Conservation (phyloP, 306 rosid genomes). For the Corylus heterophylla region DNA sequence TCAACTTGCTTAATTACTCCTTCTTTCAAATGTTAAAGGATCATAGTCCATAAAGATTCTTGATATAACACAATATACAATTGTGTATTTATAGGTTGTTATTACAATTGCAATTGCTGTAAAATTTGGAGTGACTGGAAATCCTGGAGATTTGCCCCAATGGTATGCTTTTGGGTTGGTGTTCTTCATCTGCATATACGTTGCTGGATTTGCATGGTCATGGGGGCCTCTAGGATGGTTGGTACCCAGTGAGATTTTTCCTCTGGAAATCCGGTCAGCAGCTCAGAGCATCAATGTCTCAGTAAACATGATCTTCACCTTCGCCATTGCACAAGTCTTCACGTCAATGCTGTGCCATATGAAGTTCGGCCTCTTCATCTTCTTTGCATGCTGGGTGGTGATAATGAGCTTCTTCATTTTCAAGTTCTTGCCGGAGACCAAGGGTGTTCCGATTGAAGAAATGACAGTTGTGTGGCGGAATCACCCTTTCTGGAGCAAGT, state of each 20-base stretch:
- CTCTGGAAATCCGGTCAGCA: conserved; percentile 68
- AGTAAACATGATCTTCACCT: conserved; percentile 72
- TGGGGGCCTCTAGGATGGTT: conserved; percentile 94
- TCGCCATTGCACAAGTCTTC: conserved; percentile 64
- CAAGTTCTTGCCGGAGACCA: conserved; percentile 61
- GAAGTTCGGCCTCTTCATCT: conserved; percentile 66
- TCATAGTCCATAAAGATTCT: too few relatives aligned
- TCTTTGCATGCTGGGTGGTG: conserved; percentile 55
- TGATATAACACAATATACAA: too few relatives aligned
- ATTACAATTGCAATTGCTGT: conserved; percentile 54
- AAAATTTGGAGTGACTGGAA: conserved; percentile 59
- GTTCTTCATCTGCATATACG: conserved; percentile 50
- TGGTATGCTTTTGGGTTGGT: conserved; percentile 54
- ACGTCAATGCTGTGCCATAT: conserved; percentile 65
- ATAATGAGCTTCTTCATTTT: conserved; percentile 58
- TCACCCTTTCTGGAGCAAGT: conserved; percentile 64
- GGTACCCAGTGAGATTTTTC: conserved; percentile 74
- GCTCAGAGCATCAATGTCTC: conserved; percentile 56
- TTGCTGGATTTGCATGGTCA: conserved; percentile 72
- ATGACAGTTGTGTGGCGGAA: conserved; percentile 57
- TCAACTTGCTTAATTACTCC: too few relatives aligned
- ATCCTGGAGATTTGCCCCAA: conserved; percentile 47
- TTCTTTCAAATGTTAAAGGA: too few relatives aligned
- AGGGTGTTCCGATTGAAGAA: conserved; percentile 75
- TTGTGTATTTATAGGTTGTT: conserved; percentile 32